Percentiles rank a stretch among this genome's conserved stretches.
Conservation (phyloP, 441 rosid species). For the Hura crepitans region DNA sequence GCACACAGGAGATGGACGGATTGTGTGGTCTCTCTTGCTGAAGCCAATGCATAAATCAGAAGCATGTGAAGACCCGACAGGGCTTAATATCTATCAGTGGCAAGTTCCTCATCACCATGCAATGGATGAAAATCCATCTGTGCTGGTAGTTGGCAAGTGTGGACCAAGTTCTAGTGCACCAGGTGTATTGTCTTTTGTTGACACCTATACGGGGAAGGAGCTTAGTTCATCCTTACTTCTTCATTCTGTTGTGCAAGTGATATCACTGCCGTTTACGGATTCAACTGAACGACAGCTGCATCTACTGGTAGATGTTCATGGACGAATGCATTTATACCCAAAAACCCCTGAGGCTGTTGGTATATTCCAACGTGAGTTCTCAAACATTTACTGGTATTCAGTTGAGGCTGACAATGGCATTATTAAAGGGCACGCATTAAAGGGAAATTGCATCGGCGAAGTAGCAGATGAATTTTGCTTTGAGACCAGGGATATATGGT, state of each 20-base stretch:
- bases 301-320: constrained; percentile 63
- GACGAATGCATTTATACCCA: constrained; percentile 81
- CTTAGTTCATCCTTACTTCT: constrained; percentile 47
- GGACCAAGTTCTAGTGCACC: constrained; percentile 51
- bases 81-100: constrained; percentile 77
- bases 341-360: constrained; percentile 63
- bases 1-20: constrained; percentile 95
- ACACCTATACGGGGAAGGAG: constrained; percentile 83
- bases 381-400: constrained; percentile 88
- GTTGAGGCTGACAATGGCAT: constrained; percentile 64
- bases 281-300: constrained; percentile 86
- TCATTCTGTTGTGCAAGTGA: constrained; percentile 76
- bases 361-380: constrained; percentile 61
- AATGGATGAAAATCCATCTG: constrained; percentile 88
- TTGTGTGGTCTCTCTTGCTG: constrained; percentile 82
- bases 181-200: constrained; percentile 77
- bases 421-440: constrained; percentile 73
- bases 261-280: constrained; percentile 83
- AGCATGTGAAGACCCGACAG: constrained; percentile 51
- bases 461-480: constrained; percentile 71
- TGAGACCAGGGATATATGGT: constrained; percentile 76
- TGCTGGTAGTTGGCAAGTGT: constrained; percentile 85
- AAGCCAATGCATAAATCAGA: constrained; percentile 59
- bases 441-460: constrained; percentile 51
- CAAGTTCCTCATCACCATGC: constrained; percentile 99